Percentiles rank a stretch among this genome's conserved stretches.
phyloP scores from a whole-genome alignment of 2,329 filamentous ascomycete species.

The Fusarium drepaniforme region DNA sequence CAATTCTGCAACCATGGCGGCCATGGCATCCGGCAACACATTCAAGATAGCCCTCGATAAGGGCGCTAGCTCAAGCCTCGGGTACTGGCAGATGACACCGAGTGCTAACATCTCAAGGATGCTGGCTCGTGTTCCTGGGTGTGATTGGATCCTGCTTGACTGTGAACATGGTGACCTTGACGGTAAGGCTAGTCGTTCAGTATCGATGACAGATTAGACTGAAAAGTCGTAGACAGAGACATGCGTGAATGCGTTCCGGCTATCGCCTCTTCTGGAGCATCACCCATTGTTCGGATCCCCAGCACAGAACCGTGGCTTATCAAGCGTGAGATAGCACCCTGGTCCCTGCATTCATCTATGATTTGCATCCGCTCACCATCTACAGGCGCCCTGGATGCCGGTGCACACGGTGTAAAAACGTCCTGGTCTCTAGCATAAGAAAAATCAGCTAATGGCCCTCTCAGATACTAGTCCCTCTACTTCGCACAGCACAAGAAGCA shows the following conservation, averaged over 20 bases:
- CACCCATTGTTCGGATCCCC: slow-evolving; percentile 19
- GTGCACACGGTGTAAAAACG: slow-evolving; percentile 10
- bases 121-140: slow-evolving; percentile 16
- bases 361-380: fast-evolving
- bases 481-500: slow-evolving; percentile 16
- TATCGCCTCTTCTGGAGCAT: slow-evolving; percentile 21
- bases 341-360: no score
- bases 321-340: neutral
- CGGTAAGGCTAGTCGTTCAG: neutral
- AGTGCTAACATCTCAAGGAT: slow-evolving; percentile 19
- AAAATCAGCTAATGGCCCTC: neutral
- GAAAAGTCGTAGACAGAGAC: slow-evolving; percentile 7
- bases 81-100: slow-evolving; percentile 23
- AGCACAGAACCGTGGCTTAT: slow-evolving; percentile 23
- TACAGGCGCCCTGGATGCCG: slow-evolving; percentile 10
- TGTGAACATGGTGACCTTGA: slow-evolving; percentile 22
- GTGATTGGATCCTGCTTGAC: slow-evolving; percentile 16
- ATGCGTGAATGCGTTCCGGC: slow-evolving; percentile 21
- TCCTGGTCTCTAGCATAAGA: fast-evolving
- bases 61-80: neutral
- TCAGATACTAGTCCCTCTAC: slow-evolving; percentile 13
- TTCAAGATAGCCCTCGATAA: slow-evolving; percentile 16
- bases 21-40: slow-evolving; percentile 4
- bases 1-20: no score
- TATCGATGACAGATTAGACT: no score